Base-by-base conservation (phyloP, 2,329 filamentous ascomycete genomes). In the Rhytidhysteron rufulum region DNA sequence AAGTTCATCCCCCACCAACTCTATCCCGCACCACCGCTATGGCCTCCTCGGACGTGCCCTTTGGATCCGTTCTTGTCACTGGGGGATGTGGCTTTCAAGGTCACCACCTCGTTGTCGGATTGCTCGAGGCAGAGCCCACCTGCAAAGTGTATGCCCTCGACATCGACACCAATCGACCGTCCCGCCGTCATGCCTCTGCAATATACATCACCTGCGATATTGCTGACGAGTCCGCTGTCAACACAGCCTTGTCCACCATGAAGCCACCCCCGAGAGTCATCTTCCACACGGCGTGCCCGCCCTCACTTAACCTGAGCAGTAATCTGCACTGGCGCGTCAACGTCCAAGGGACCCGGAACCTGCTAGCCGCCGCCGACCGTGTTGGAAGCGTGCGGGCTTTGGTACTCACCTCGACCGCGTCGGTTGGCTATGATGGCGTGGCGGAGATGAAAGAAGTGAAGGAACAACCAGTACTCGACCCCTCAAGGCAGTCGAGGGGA, bases 51-150 rank as follows among this genome's bases (percentile, higher is more conserved):
- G 24, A 38, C 43, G 25, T 31, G 18, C 19, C 17, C 6, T 37
- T 45, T 30, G 48, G 36, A 9, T 41, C 40, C 17, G 48, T 48
- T 24, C 45, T 50, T 21, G 37, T 50, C 5, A 42, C 38, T 27
- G 45, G 48, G 22, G 48, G 48, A 27, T 48, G 45, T 34, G 43
- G 45, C 29, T 50, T 50, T 39, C 39, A 34, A 18, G 45, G 45
- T 27, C 43, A 47, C 35, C 37, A 46, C 29, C 32, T 49, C 18
- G 24, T 49, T 3, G 24, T n/a, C 8, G 36, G 15, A 29, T 39
- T 48, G 21, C 38, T 48, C 18, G 33, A 46, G 15, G n/a, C 31
- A 33, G 35, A 44, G 25, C 36, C 42, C 31, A 35, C 34, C 6
- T 43, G 37, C 42, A 32, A 41, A 33, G 29, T 50, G 20, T 37